A percentile compares a stretch with the other conserved stretches of the same genome.
These are phyloP conservation scores for Morella rubra DNA, from an alignment of 306 rosid genomes.

Conservation along the genomic window DNA sequence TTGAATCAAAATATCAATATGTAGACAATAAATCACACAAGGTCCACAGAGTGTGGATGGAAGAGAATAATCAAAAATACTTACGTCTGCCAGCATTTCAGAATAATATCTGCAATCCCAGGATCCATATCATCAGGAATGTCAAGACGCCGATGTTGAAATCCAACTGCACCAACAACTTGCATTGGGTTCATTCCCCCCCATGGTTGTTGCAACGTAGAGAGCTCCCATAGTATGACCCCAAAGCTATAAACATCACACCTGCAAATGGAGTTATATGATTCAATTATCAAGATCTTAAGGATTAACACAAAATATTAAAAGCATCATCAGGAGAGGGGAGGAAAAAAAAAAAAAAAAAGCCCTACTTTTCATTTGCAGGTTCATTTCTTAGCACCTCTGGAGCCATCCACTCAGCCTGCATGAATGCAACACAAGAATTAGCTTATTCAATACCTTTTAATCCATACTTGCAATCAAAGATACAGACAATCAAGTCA, in stretches of 20 bases:
- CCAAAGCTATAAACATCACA: conserved; percentile 95
- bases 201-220: conserved; percentile 94
- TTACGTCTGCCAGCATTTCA: conserved; percentile 96
- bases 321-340: conserved; percentile 10
- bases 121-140: conserved; percentile 85
- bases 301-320: conserved; percentile 22
- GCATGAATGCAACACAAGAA: conserved; percentile 36
- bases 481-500: not conserved
- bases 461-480: conserved; percentile 1
- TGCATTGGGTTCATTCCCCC: conserved; percentile 99
- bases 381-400: conserved; percentile 98
- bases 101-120: conserved; percentile 68
- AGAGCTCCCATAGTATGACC: conserved; percentile 96
- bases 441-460: conserved; percentile 26
- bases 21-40: not conserved
- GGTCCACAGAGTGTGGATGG: not conserved
- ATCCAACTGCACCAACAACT: conserved; percentile 99
- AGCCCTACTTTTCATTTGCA: conserved; percentile 85
- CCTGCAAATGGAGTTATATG: conserved; percentile 43
- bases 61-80: conserved; percentile 29
- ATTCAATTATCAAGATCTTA: conserved; percentile 12
- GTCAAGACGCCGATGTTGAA: conserved; percentile 99
- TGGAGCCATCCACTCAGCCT: conserved; percentile 99
- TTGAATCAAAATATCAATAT: not conserved
- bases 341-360: no score